Evolutionary conservation across 2,329 filamentous ascomycete species (phyloP), one percentile per base, ranked within the genome.

Genomic region (Amylocarpus encephaloides): DNA sequence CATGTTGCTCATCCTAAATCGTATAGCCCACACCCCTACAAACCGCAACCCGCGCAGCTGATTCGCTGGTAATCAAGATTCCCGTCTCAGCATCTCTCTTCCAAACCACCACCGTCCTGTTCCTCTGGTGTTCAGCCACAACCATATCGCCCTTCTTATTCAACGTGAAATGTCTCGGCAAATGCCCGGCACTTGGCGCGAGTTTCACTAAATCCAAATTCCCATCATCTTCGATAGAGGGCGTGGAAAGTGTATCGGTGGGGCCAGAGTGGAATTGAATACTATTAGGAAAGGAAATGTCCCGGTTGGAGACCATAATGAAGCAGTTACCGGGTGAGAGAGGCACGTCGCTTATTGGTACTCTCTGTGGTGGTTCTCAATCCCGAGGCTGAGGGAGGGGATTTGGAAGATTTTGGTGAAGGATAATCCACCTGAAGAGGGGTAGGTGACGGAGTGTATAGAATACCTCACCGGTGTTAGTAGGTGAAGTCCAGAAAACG

Each of bases 141-240:
- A 75, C 62, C 44, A 71, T 42, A 38, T 65, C 61, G 0, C 73
- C 73, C 10, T 64, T 64, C 10, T 64, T 64, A 53, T 72, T 74
- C n/a, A 73, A 43, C 13, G 62, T 66, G 55, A 74, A 75, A 36
- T 72, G 68, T 6, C 73, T 63, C 0, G 73, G 73, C 54, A 64
- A 70, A 3, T 49, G 56, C 0, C 73, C 73, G n/a, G 71, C 71
- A 1, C 68, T 67, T 2, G 73, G 70, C 36, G 66, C 67, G 7
- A 74, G 63, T 46, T 73, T 65, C 2, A 67, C 59, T 45, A 72
- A 70, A 0, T 50, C 54, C 5, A 75, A 53, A 9, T 61, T 66
- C n/a, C 71, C 72, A 19, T 69, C 58, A 9, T 56, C 45, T 5
- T 62, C 40, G 30, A 70, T 60, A 10, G 54, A 41, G 60, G 68